A percentile compares a stretch with the other conserved stretches of the same genome.
phyloP scores from a whole-genome alignment of 768 basidiomycete genomes.

The Brasilioporus rufonigricans region DNA sequence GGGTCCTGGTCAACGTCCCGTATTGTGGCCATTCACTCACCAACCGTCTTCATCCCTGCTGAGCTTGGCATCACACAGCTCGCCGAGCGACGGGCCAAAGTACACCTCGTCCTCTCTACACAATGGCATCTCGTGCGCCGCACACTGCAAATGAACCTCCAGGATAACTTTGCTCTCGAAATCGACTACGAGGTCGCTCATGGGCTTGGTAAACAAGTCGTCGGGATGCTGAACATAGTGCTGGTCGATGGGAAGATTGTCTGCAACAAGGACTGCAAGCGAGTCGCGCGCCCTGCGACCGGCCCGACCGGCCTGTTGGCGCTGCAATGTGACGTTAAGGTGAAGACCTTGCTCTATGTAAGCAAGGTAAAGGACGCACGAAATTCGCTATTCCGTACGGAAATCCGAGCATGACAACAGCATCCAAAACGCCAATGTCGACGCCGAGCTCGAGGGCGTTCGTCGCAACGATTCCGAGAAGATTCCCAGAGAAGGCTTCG shows the following conservation, averaged over 20 bases:
- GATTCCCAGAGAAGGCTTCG: constrained; percentile 80
- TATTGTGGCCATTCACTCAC: constrained; percentile 36
- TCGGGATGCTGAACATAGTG: constrained; percentile 70
- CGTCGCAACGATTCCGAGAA: constrained; percentile 86
- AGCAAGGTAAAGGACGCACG: constrained; percentile 40
- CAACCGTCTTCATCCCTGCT: constrained; percentile 77
- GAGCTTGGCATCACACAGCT: constrained; percentile 61
- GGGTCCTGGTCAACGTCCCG: background rate
- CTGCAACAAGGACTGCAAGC: constrained; percentile 70
- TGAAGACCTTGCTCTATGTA: background rate
- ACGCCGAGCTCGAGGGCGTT: constrained; percentile 90
- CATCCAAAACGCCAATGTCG: constrained; percentile 88
- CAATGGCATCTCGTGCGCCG: constrained; percentile 82
- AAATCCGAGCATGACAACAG: constrained; percentile 87
- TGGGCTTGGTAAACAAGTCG: constrained; percentile 61
- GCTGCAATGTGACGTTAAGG: constrained; percentile 37
- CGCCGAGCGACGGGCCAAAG: constrained; percentile 62
- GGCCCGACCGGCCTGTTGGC: constrained; percentile 87
- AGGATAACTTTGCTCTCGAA: constrained; percentile 70
- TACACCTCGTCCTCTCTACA: constrained; percentile 61
- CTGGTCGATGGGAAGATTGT: constrained; percentile 66
- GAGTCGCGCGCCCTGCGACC: constrained; percentile 81
- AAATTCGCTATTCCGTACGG: constrained; percentile 79
- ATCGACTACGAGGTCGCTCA: constrained; percentile 68
- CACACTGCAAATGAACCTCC: constrained; percentile 88